A percentile compares a stretch with the other conserved stretches of the same genome.
These are phyloP conservation scores for Phytopythium litorale DNA, from an alignment of 352 stramenopile species.

Conservation along the genomic window DNA sequence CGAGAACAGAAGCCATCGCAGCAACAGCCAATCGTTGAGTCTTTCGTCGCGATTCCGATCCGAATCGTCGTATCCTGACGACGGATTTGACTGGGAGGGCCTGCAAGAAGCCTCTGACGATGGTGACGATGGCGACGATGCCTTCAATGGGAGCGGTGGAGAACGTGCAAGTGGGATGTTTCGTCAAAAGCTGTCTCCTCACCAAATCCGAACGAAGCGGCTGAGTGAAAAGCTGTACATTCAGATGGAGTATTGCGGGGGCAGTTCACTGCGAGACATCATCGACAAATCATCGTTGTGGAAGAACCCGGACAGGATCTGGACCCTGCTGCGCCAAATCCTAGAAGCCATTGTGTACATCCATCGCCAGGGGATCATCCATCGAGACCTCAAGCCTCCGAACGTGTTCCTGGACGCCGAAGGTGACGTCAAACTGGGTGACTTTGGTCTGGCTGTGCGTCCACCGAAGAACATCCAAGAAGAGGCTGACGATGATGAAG, in stretches of 20 bases:
- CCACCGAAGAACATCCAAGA: conserved; percentile 49
- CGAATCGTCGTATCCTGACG: conserved; percentile 38
- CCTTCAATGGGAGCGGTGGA: conserved; percentile 24
- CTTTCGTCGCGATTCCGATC: conserved; percentile 30
- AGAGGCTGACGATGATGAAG: conserved; percentile 33
- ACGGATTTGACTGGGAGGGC: conserved; percentile 68
- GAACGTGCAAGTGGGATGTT: conserved; percentile 21
- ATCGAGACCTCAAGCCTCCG: conserved; percentile 90
- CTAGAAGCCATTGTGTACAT: conserved; percentile 95
- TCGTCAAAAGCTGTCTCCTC: conserved; percentile 11
- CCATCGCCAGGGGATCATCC: conserved; percentile 91
- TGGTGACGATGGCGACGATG: conserved; percentile 24
- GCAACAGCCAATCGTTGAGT: conserved; percentile 34
- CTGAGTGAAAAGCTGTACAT: conserved; percentile 86
- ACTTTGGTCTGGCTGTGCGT: conserved; percentile 93
- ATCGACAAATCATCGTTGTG: conserved; percentile 90
- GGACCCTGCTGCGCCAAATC: conserved; percentile 94
- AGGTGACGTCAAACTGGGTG: conserved; percentile 90
- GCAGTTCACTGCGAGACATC: conserved; percentile 91
- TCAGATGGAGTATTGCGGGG: conserved; percentile 96
- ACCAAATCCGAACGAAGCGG: conserved; percentile 29
- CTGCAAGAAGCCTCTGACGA: conserved; percentile 52
- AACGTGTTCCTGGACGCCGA: conserved; percentile 95
- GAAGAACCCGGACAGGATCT: conserved; percentile 88
- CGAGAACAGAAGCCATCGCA: conserved; percentile 40